Evolutionary conservation across 345 rosid species (phyloP).

Genomic region (Ricinus communis): DNA sequence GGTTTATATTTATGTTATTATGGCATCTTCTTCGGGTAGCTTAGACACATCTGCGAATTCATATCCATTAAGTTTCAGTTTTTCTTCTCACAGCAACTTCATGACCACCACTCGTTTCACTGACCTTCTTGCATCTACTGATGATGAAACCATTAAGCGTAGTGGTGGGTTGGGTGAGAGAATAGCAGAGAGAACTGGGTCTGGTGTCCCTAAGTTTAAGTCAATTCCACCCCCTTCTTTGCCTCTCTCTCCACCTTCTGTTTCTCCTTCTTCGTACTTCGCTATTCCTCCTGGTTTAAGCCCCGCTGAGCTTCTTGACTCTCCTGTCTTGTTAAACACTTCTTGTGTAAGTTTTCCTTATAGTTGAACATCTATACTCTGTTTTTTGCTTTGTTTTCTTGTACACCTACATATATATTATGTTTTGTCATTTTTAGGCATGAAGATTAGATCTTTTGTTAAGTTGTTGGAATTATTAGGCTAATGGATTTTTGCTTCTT

Average conservation of each 20-base stretch:
- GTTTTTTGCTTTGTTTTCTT: neutral
- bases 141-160: constrained; percentile 23
- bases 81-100: constrained; percentile 33
- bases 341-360: constrained; percentile 50
- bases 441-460: constrained; percentile 8
- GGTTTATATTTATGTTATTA: constrained; percentile 1
- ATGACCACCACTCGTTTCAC: constrained; percentile 52
- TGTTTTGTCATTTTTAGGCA: too few relatives aligned
- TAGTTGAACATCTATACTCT: neutral
- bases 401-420: too few relatives aligned
- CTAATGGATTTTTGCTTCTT: neutral
- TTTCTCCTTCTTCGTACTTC: constrained; percentile 76
- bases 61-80: constrained; percentile 25
- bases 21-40: constrained; percentile 48
- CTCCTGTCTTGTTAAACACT: constrained; percentile 75
- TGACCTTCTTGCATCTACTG: constrained; percentile 45
- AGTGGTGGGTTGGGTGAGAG: constrained; percentile 42
- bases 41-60: constrained; percentile 39
- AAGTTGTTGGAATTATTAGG: constrained; percentile 7
- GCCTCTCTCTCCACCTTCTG: constrained; percentile 68
- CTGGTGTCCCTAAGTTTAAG: constrained; percentile 83
- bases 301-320: constrained; percentile 71
- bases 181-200: constrained; percentile 54
- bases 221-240: constrained; percentile 74
- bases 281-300: constrained; percentile 76